Percentiles rank a stretch among this genome's conserved stretches.
These are phyloP conservation scores for Thermomucor indicae-seudaticae DNA, from an alignment of 371 early-diverging fungal genomes.

Conservation along the genomic window DNA sequence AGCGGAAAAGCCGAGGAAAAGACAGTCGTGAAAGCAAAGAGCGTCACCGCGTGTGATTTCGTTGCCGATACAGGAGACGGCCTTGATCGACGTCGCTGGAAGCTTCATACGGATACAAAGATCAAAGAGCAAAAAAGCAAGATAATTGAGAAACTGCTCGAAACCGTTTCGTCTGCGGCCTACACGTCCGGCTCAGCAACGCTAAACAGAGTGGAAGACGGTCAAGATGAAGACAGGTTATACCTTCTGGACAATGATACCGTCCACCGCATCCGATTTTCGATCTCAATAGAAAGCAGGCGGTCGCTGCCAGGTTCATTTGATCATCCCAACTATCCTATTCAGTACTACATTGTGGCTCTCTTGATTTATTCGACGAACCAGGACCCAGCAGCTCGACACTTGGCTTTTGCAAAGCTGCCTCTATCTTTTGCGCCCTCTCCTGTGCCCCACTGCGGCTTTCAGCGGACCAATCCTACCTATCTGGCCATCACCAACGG, in stretches of 20 bases:
- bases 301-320: conserved; percentile 8
- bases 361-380: conserved; percentile 5
- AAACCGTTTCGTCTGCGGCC: not conserved
- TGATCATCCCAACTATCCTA: conserved; percentile 7
- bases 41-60: no score
- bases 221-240: not conserved
- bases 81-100: not conserved
- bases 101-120: no score
- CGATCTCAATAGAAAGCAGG: conserved; percentile 3
- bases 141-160: not conserved
- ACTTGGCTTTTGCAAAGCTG: not conserved
- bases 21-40: not conserved
- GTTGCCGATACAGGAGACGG: not conserved
- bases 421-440: conserved; percentile 8
- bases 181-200: not conserved
- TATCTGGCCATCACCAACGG: conserved; percentile 4
- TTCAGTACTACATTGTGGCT: conserved; percentile 5
- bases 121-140: not conserved
- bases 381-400: not conserved
- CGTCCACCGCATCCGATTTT: conserved; percentile 7
- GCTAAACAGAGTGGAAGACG: not conserved
- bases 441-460: not conserved
- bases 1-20: not conserved
- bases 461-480: not conserved
- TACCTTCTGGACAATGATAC: not conserved